Percentiles rank a stretch among this genome's conserved stretches.
These are phyloP conservation scores for Fusarium sp. DNA, from an alignment of 2,329 filamentous ascomycete genomes.

Conservation along the genomic window DNA sequence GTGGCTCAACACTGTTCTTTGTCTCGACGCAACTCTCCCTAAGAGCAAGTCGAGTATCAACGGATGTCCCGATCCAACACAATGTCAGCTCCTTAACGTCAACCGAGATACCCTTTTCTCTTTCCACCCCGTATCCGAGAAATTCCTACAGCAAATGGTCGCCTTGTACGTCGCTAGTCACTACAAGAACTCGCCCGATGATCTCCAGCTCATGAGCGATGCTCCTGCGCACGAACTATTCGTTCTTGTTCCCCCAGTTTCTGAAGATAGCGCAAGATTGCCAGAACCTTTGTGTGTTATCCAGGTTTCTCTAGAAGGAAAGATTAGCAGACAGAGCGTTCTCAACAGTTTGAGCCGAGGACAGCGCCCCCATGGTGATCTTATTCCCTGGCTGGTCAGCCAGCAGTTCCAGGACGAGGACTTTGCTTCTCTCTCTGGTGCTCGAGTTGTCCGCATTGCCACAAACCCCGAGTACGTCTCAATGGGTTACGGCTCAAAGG, in stretches of 20 bases:
- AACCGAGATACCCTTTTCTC: conserved; percentile 98
- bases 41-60: conserved; percentile 78
- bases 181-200: conserved; percentile 98
- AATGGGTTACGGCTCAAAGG: conserved; percentile 94
- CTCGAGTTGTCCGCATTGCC: conserved; percentile 91
- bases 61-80: conserved; percentile 88
- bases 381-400: conserved; percentile 97
- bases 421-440: conserved; percentile 92
- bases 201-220: conserved; percentile 98
- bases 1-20: conserved; percentile 95
- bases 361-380: conserved; percentile 87
- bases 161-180: conserved; percentile 96
- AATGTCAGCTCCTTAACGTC: conserved; percentile 92
- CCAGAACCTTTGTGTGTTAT: conserved; percentile 96
- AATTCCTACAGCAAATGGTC: conserved; percentile 98
- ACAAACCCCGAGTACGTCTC: conserved; percentile 93
- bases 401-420: conserved; percentile 99
- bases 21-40: conserved; percentile 91
- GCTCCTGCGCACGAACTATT: conserved; percentile 97
- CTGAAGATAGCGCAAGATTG: conserved; percentile 80
- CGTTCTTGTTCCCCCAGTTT: conserved; percentile 88
- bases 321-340: conserved; percentile 93
- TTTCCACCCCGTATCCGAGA: conserved; percentile 96
- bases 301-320: conserved; percentile 93
- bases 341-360: conserved; percentile 90